Evolutionary conservation across 805 yeast genomes (phyloP), one percentile per base, ranked within the genome.

Genomic region (Kodamaea nitidulidarum): DNA sequence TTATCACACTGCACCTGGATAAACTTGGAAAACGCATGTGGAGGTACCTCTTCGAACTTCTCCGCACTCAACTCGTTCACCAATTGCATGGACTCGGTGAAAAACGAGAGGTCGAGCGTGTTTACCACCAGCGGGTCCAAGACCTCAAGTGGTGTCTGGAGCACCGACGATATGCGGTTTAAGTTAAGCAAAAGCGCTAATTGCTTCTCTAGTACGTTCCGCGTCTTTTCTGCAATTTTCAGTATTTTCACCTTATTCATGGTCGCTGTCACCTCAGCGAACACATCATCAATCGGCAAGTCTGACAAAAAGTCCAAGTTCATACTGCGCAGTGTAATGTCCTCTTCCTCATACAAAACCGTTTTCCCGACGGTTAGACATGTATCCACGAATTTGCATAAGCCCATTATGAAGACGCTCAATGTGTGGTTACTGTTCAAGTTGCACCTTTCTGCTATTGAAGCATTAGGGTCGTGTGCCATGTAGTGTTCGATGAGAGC

Each of bases 331-430:
- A 83, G 75, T 40, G 80, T 79, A 22, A 84, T 61, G 58, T 85
- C 95, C 53, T 84, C 93, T 51, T 82, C 93, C 51, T 84, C 88
- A 46, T 75, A 77, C 8, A 83, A 63, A 7, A 78, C 81, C n/a
- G 80, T 81, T 37, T 63, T 63, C 2, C 81, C 78, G 26, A 80
- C 61, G 7, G 59, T 56, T 3, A 73, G 43, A 11, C 69, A 61
- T 10, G 72, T 61, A 15, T 75, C 75, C 14, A 81, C 74, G 56
- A 75, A 73, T 50, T 73, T 75, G 36, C 78, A 60, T 4, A 80
- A 48, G 2, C 81, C 86, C 7, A 76, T 47, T 2, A 76, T 65
- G 39, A 73, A 75, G 10, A 74, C 61, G 31, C 72, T 63, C 34
- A 83, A 60, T 2, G 80, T 76, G 9, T 15, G 17, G 20, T 27